Conservation (phyloP, 805 yeast species). For the Starmerella lactis-condensi region DNA sequence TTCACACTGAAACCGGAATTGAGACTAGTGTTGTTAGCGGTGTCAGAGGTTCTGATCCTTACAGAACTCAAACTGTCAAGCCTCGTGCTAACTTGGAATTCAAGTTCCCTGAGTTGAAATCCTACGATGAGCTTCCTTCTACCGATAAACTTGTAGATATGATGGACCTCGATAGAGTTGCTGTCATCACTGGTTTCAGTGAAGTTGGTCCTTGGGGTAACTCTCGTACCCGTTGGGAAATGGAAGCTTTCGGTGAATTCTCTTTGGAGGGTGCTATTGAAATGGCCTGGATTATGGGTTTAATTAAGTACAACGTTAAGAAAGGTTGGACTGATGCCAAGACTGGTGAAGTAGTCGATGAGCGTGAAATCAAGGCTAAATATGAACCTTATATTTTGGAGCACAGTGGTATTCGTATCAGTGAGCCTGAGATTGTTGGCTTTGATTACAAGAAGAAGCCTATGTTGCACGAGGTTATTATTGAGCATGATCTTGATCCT, state of each 20-base stretch:
- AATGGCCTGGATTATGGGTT: slow-evolving; percentile 99
- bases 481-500: slow-evolving; percentile 91
- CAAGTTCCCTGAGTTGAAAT: slow-evolving; percentile 75
- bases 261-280: slow-evolving; percentile 95
- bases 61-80: slow-evolving; percentile 54
- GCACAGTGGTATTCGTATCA: slow-evolving; percentile 90
- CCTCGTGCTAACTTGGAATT: slow-evolving; percentile 92
- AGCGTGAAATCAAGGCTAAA: slow-evolving; percentile 76
- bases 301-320: slow-evolving; percentile 89
- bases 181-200: slow-evolving; percentile 93
- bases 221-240: slow-evolving; percentile 98
- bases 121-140: slow-evolving; percentile 43
- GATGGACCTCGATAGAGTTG: slow-evolving; percentile 75
- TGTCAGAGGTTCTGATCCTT: slow-evolving; percentile 71
- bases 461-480: slow-evolving; percentile 83
- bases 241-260: slow-evolving; percentile 90
- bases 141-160: slow-evolving; percentile 59
- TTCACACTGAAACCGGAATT: slow-evolving; percentile 76
- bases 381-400: slow-evolving; percentile 77
- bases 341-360: slow-evolving; percentile 83
- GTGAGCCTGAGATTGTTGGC: slow-evolving; percentile 93
- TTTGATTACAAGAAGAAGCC: slow-evolving; percentile 90
- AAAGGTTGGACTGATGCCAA: slow-evolving; percentile 98
- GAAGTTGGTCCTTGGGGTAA: slow-evolving; percentile 99
- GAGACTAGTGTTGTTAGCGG: slow-evolving; percentile 79